phyloP scores from a whole-genome alignment of 2,329 filamentous ascomycete species.

The Colletotrichum godetiae region DNA sequence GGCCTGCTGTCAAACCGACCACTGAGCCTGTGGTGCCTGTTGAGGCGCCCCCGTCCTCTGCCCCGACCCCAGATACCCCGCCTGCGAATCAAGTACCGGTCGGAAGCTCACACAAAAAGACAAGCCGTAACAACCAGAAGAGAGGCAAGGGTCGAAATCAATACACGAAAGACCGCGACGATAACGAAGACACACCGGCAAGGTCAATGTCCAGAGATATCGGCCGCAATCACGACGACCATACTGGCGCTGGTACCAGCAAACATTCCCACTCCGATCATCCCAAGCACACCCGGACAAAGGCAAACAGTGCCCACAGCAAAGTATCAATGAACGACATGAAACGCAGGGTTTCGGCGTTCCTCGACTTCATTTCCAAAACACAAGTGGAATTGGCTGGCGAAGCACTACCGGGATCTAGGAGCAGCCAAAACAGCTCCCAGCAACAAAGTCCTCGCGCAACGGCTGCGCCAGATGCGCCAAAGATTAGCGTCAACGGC shows the following conservation, averaged over 20 bases:
- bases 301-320: conserved; percentile 64
- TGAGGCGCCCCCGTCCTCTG: conserved; percentile 49
- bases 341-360: conserved; percentile 83
- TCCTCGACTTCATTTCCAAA: conserved; percentile 89
- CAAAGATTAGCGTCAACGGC: conserved; percentile 31
- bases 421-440: conserved; percentile 46
- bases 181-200: conserved; percentile 67
- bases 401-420: conserved; percentile 59
- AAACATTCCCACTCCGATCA: conserved; percentile 52
- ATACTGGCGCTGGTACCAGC: conserved; percentile 45
- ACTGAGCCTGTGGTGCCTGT: conserved; percentile 46
- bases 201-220: conserved; percentile 66
- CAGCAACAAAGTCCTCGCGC: conserved; percentile 39
- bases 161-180: conserved; percentile 81
- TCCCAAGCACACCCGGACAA: conserved; percentile 66
- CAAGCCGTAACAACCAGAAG: conserved; percentile 71
- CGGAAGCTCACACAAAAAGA: conserved; percentile 67
- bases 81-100: conserved; percentile 53
- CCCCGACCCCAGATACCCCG: conserved; percentile 56
- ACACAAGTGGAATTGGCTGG: conserved; percentile 89
- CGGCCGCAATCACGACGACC: conserved; percentile 54
- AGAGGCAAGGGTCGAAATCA: conserved; percentile 82
- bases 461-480: conserved; percentile 38
- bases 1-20: conserved; percentile 40
- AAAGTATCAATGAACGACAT: conserved; percentile 90